Evolutionary conservation across 768 basidiomycete species (phyloP), one percentile per base, ranked within the genome.

Genomic region (Pluteus cervinus): DNA sequence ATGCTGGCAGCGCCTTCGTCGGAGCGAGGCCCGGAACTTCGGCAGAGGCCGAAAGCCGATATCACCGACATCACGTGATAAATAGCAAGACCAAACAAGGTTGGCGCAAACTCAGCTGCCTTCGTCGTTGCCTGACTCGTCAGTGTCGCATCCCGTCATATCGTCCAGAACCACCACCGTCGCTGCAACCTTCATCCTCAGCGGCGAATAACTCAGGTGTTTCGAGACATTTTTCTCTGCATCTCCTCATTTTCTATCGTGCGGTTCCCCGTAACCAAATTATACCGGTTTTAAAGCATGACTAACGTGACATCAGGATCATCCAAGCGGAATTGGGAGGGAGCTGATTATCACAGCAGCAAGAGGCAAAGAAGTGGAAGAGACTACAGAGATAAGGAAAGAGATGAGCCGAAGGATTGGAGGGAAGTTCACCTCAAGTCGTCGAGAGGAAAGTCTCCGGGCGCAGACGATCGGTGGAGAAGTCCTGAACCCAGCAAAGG

Each of bases 271-370:
- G 79, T 81, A 81, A 81, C 72, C 51, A 59, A 62, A 63, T 53
- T 59, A 37, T 40, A 51, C 42, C 45, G n/a, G n/a, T n/a, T 50
- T 40, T 47, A 53, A 55, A 71, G 73, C 62, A 75, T 86, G 82
- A 78, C 85, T 86, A 84, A 88, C 75, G 62, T 77, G 57, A 68
- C 79, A 69, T 72, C 85, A 86, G 85, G 85, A 71, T 68, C n/a
- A n/a, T n/a, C 72, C 59, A 87, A 87, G 80, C 82, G 85, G 61
- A 63, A 79, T 46, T 76, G 76, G 79, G 82, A 85, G 52, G 79
- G 73, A 43, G 53, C 48, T 43, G 64, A 68, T 54, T 52, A 52
- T 52, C 68, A 65, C 37, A 49, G 60, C 26, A 53, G 72, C 52
- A 85, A 85, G 57, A 68, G 80, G 47, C 65, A 65, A 30, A 68